Conservation (phyloP, 225 moss, liverwort and hornwort genomes). For the Bryoerythrophyllum caledonicum region DNA sequence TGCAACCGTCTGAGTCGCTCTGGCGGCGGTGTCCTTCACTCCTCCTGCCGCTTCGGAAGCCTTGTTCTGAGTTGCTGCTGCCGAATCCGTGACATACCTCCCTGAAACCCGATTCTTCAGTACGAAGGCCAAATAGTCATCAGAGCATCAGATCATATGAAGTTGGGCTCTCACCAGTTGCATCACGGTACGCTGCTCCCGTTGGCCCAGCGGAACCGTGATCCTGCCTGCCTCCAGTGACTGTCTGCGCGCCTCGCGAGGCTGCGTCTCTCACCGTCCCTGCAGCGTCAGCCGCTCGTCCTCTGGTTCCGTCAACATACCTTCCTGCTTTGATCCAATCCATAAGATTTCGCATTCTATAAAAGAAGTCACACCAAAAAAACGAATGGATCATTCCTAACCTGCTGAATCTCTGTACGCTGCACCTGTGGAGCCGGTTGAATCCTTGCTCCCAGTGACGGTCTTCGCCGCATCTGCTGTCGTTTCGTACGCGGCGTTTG, state of each 20-base stretch:
- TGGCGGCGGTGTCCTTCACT: conserved; percentile 36
- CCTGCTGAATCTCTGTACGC: conserved; percentile 29
- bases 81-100: conserved; percentile 38
- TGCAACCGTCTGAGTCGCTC: conserved; percentile 31
- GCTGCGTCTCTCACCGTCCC: conserved; percentile 30
- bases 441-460: conserved; percentile 26
- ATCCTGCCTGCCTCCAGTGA: conserved; percentile 33
- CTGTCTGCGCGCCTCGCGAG: conserved; percentile 28
- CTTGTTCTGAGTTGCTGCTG: conserved; percentile 19
- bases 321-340: conserved; percentile 11
- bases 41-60: conserved; percentile 22
- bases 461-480: conserved; percentile 20
- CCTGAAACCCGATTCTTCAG: conserved; percentile 14
- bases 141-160: not conserved
- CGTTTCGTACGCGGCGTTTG: conserved; percentile 37
- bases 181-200: conserved; percentile 45
- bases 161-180: conserved; percentile 18
- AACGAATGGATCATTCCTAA: not conserved
- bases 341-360: not conserved
- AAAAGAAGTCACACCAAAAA: not conserved
- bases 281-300: conserved; percentile 22
- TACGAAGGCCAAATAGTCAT: not conserved
- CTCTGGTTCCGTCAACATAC: conserved; percentile 27
- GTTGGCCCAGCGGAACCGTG: conserved; percentile 20
- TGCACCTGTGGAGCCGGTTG: not conserved